Evolutionary conservation across 1,284 basidiomycete genomes (phyloP).

Genomic region (Anthracocystis setariae): DNA sequence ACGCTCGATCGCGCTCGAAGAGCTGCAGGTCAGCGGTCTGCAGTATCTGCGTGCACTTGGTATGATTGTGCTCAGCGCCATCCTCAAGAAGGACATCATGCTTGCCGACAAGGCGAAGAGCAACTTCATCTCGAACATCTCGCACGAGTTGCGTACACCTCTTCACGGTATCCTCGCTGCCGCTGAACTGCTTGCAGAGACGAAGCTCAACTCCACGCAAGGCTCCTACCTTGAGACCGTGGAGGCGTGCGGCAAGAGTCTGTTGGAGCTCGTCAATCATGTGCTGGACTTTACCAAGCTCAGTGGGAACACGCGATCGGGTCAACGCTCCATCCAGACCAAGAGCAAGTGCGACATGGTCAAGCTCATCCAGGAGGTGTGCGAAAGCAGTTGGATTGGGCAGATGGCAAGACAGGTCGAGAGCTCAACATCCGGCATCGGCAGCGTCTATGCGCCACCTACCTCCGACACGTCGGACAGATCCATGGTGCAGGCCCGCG

Average conservation of each 20-base stretch:
- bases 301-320: slow-evolving; percentile 75
- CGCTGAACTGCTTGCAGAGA: slow-evolving; percentile 86
- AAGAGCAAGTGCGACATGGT: slow-evolving; percentile 74
- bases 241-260: slow-evolving; percentile 69
- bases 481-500: slow-evolving; percentile 30
- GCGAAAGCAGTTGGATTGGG: slow-evolving; percentile 94
- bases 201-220: slow-evolving; percentile 81
- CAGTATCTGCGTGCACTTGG: slow-evolving; percentile 89
- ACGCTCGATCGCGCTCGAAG: slow-evolving; percentile 83
- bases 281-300: slow-evolving; percentile 96
- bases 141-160: slow-evolving; percentile 77
- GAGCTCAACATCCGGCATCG: slow-evolving; percentile 74
- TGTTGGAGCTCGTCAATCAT: slow-evolving; percentile 82
- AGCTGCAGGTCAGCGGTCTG: slow-evolving; percentile 77
- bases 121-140: slow-evolving; percentile 91
- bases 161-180: slow-evolving; percentile 79
- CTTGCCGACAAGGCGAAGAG: slow-evolving; percentile 90
- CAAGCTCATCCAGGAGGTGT: slow-evolving; percentile 90
- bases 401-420: slow-evolving; percentile 78
- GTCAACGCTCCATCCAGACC: slow-evolving; percentile 23
- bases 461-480: slow-evolving; percentile 1
- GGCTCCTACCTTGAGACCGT: slow-evolving; percentile 83
- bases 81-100: slow-evolving; percentile 90
- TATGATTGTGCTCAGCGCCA: slow-evolving; percentile 92
- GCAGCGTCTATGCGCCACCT: slow-evolving; percentile 86